Percentiles rank a stretch among this genome's conserved stretches.
phyloP scores from a whole-genome alignment of 1,139 yeast species.

The Hyphopichia buzzinii region DNA sequence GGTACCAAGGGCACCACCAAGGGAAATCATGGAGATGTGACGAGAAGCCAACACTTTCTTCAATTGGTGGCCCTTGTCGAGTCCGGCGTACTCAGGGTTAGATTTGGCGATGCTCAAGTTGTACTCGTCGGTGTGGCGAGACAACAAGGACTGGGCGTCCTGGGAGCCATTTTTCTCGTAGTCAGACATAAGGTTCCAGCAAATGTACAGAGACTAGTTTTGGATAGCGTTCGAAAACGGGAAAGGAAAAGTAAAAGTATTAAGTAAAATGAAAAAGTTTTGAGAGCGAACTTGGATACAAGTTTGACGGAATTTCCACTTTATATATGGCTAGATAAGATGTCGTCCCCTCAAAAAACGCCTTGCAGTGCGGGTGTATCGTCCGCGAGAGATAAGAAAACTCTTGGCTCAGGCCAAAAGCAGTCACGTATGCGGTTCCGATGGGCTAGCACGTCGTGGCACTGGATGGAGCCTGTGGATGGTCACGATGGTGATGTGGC shows the following conservation, averaged over 20 bases:
- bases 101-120: conserved; percentile 44
- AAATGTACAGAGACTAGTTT: no score
- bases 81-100: conserved; percentile 12
- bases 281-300: background rate
- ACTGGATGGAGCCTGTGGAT: no score
- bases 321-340: no score
- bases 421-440: no score
- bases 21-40: conserved; percentile 73
- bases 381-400: no score
- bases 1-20: conserved; percentile 56
- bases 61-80: conserved; percentile 46
- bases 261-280: background rate
- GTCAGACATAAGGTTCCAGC: no score
- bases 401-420: no score
- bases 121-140: conserved; percentile 51
- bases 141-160: conserved; percentile 30
- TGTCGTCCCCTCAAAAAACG: no score
- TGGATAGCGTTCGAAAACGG: background rate
- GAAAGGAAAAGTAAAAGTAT: background rate
- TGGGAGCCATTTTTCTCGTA: conserved; percentile 18
- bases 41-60: conserved; percentile 64
- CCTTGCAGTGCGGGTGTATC: no score
- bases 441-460: no score
- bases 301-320: no score
- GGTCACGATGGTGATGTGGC: no score